phyloP scores from a whole-genome alignment of 2,329 filamentous ascomycete species.

The Alternaria triticina region DNA sequence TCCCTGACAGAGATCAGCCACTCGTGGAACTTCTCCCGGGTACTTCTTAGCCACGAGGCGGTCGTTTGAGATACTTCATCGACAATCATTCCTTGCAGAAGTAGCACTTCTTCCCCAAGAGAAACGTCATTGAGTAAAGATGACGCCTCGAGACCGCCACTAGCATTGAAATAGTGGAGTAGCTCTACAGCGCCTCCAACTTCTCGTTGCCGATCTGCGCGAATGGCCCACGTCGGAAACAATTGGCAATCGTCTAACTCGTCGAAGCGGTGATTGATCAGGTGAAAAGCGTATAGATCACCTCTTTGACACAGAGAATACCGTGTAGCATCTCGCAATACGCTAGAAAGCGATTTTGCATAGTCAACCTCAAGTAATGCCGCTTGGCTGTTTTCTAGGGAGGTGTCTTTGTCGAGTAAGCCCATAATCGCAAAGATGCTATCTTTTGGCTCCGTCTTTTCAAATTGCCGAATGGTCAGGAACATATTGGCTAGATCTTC shows the following conservation, averaged over 20 bases:
- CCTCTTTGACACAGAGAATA: neutral
- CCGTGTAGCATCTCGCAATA: neutral
- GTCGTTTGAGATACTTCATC: neutral
- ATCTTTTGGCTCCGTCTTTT: neutral
- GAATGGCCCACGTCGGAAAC: neutral
- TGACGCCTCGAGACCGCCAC: accelerated
- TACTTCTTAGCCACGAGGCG: accelerated
- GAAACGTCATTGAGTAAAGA: neutral
- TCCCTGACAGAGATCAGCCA: neutral
- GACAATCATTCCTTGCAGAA: neutral
- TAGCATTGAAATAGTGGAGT: too few relatives aligned
- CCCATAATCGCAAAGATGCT: neutral
- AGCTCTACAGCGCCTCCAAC: too few relatives aligned
- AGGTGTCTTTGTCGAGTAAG: neutral
- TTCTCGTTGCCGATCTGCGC: neutral
- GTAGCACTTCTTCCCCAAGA: neutral
- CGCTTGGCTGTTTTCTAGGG: accelerated
- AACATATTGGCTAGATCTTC: accelerated
- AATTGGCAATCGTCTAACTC: accelerated
- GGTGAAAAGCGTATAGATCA: accelerated
- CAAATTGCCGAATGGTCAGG: accelerated
- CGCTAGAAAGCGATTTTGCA: neutral
- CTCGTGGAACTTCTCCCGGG: accelerated
- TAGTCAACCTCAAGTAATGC: neutral
- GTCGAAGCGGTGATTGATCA: neutral